Conservation (phyloP, 2,329 filamentous ascomycete genomes). For the Pseudopithomyces maydicus region DNA sequence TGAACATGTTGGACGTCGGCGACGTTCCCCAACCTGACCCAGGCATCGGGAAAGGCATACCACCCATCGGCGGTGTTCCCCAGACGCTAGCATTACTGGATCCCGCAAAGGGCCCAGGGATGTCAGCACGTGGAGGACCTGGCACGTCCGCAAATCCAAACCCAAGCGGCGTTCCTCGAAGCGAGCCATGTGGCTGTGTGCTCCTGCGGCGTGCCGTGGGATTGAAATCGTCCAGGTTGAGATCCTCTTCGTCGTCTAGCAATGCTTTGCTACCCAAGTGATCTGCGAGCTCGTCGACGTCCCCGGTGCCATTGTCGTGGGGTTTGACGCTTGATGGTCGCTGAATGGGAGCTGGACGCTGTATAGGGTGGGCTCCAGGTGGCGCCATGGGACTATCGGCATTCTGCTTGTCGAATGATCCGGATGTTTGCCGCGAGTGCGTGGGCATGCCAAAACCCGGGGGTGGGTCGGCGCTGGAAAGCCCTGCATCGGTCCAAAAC, state of each 20-base stretch:
- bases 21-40: slow-evolving; percentile 48
- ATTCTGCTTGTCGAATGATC: slow-evolving; percentile 61
- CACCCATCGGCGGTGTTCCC: slow-evolving; percentile 49
- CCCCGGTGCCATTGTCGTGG: slow-evolving; percentile 53
- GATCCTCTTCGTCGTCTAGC: slow-evolving; percentile 62
- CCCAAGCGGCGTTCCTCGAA: slow-evolving; percentile 35
- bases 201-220: slow-evolving; percentile 53
- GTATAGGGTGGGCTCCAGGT: slow-evolving; percentile 71
- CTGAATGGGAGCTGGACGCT: slow-evolving; percentile 84
- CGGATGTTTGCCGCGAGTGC: slow-evolving; percentile 79
- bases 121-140: slow-evolving; percentile 35
- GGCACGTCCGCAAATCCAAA: slow-evolving; percentile 43
- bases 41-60: slow-evolving; percentile 47
- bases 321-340: slow-evolving; percentile 76
- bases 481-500: slow-evolving; percentile 47
- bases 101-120: slow-evolving; percentile 40
- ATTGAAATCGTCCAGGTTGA: slow-evolving; percentile 62
- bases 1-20: slow-evolving; percentile 41
- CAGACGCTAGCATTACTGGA: slow-evolving; percentile 44
- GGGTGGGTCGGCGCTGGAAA: slow-evolving; percentile 39
- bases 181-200: slow-evolving; percentile 40
- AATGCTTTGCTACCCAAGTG: slow-evolving; percentile 91
- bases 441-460: slow-evolving; percentile 53
- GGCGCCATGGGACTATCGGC: slow-evolving; percentile 61
- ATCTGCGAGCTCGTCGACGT: slow-evolving; percentile 73